Percentiles rank a stretch among this genome's conserved stretches.
Evolutionary conservation across 78 protist genomes (phyloP).

Genomic region (Mastigamoeba balamuthi): DNA sequence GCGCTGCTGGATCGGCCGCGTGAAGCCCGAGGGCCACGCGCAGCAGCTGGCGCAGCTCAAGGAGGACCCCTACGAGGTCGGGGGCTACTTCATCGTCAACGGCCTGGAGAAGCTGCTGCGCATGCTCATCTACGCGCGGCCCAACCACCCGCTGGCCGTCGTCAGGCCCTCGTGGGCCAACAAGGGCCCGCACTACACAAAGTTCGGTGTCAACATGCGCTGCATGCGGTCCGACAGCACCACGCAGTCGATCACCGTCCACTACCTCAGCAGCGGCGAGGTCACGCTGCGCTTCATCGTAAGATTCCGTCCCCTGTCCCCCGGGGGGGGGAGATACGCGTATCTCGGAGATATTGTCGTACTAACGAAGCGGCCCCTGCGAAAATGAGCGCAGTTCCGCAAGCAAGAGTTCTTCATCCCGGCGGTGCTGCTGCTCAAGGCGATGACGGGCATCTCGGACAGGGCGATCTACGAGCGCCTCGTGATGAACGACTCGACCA

Average conservation of each 20-base stretch:
- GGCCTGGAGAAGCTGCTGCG: conserved; percentile 86
- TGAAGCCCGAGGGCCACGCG: too few relatives aligned
- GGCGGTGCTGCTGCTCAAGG: conserved; percentile 54
- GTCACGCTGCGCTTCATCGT: conserved; percentile 48
- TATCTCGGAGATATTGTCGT: too few relatives aligned
- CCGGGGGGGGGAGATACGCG: too few relatives aligned
- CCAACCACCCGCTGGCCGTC: conserved; percentile 61
- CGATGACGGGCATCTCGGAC: conserved; percentile 53
- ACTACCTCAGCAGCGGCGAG: conserved; percentile 70
- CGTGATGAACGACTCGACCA: conserved; percentile 14
- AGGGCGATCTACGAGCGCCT: conserved; percentile 58
- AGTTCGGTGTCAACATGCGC: conserved; percentile 66
- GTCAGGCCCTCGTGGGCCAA: conserved; percentile 53
- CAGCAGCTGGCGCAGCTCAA: neutral
- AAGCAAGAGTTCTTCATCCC: conserved; percentile 83
- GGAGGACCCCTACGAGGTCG: conserved; percentile 71
- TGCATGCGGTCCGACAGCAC: conserved; percentile 77
- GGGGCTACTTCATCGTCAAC: conserved; percentile 89
- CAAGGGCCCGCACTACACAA: conserved; percentile 77
- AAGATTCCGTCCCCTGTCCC: neutral
- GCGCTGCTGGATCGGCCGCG: too few relatives aligned
- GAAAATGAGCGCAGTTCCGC: neutral
- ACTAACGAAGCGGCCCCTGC: too few relatives aligned
- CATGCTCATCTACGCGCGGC: conserved; percentile 66
- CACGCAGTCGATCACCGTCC: conserved; percentile 60